These are phyloP conservation scores for Bertia moriformis DNA, from an alignment of 2,329 filamentous ascomycete genomes.

Conservation along the genomic window DNA sequence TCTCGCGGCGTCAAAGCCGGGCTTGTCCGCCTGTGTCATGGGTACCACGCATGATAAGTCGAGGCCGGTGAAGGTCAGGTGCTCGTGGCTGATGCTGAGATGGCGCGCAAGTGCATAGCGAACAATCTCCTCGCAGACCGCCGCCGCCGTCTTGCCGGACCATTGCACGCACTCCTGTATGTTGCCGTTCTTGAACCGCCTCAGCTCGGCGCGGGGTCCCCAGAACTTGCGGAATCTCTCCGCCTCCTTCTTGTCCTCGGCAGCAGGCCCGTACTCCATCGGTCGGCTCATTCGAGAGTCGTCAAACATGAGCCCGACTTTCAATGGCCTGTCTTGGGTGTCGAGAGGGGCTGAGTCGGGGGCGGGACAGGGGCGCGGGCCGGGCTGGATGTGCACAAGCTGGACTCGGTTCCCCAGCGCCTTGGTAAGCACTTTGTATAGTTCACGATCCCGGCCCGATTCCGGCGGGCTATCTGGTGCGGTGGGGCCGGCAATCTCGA, in stretches of 20 bases:
- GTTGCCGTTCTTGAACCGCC: conserved; percentile 87
- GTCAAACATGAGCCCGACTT: conserved; percentile 60
- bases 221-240: conserved; percentile 78
- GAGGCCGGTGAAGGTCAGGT: conserved; percentile 33
- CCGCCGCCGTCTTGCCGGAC: conserved; percentile 44
- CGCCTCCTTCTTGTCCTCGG: conserved; percentile 73
- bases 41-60: conserved; percentile 32
- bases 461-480: conserved; percentile 13
- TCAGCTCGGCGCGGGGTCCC: conserved; percentile 83
- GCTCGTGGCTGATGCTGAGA: conserved; percentile 41
- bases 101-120: conserved; percentile 58
- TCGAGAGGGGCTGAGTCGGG: conserved; percentile 17
- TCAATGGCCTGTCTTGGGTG: conserved; percentile 25
- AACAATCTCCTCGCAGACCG: conserved; percentile 69
- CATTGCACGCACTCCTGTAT: conserved; percentile 88
- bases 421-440: conserved; percentile 50
- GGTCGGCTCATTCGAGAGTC: conserved; percentile 56
- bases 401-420: conserved; percentile 65
- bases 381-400: conserved; percentile 44
- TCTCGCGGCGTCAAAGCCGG: conserved; percentile 54
- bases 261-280: conserved; percentile 76
- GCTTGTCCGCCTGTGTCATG: conserved; percentile 28
- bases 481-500: conserved; percentile 8
- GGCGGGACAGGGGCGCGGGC: conserved; percentile 28
- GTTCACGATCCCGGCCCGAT: conserved; percentile 27